These are phyloP conservation scores for Podila minutissima DNA, from an alignment of 192 early-diverging fungal genomes.

Conservation along the genomic window DNA sequence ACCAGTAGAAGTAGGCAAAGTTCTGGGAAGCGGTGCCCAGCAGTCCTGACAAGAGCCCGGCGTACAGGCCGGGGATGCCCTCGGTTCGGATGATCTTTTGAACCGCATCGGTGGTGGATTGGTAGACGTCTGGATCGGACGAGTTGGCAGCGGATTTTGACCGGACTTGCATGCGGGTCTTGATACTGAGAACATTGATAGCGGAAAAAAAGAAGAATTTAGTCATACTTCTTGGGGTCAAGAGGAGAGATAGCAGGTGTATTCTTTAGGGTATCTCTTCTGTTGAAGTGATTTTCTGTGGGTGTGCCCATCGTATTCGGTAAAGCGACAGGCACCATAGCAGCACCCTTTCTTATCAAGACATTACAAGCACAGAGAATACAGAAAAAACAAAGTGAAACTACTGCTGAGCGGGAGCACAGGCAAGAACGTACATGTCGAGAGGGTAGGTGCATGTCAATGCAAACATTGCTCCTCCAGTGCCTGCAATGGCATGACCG, in stretches of 20 bases:
- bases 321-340: too few species aligned
- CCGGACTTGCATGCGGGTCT: conserved; percentile 98
- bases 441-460: conserved; percentile 93
- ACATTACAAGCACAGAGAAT: too few species aligned
- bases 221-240: too few species aligned
- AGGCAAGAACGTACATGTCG: conserved; percentile 77
- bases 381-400: too few species aligned
- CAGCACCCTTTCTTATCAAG: too few species aligned
- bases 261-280: too few species aligned
- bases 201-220: too few species aligned
- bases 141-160: conserved; percentile 62
- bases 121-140: conserved; percentile 37
- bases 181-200: too few species aligned
- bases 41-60: conserved; percentile 86
- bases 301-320: too few species aligned
- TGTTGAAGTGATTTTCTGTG: too few species aligned
- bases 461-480: conserved; percentile 91
- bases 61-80: conserved; percentile 88
- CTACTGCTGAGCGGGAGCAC: too few species aligned
- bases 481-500: conserved; percentile 92
- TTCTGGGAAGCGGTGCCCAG: conserved; percentile 80
- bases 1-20: conserved; percentile 90
- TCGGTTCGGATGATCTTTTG: conserved; percentile 84
- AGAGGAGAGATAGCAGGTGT: too few species aligned
- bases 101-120: conserved; percentile 79